These are phyloP conservation scores for Pisolithus albus DNA, from an alignment of 768 basidiomycete species.

Conservation along the genomic window DNA sequence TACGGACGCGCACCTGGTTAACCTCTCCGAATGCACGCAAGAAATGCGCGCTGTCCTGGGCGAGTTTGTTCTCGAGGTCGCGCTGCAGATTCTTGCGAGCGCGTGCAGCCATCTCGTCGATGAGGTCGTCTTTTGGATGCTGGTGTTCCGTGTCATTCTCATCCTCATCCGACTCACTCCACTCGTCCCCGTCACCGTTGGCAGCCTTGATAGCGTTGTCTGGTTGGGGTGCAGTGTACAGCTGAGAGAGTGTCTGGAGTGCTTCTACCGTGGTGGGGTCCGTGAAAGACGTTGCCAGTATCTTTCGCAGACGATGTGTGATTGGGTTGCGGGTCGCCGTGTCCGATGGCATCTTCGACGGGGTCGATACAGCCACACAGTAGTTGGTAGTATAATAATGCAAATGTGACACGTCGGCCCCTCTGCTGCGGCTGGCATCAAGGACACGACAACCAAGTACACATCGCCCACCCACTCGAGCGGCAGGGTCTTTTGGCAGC, in stretches of 20 bases:
- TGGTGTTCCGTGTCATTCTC: neutral
- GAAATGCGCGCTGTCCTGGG: constrained; percentile 77
- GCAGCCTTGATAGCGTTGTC: constrained; percentile 17
- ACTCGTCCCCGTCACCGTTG: constrained; percentile 29
- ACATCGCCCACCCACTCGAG: no score
- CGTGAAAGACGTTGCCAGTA: constrained; percentile 73
- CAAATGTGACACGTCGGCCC: no score
- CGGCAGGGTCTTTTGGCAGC: constrained; percentile 16
- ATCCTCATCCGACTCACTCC: constrained; percentile 14
- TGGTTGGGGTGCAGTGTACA: constrained; percentile 45
- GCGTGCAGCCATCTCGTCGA: constrained; percentile 60
- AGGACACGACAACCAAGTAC: no score
- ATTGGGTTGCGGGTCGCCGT: constrained; percentile 55
- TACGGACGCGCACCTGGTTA: constrained; percentile 65
- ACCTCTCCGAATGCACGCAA: constrained; percentile 81
- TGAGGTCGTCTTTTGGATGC: constrained; percentile 23
- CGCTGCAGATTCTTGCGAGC: constrained; percentile 75
- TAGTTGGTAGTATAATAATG: no score
- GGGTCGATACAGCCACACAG: no score
- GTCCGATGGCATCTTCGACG: no score
- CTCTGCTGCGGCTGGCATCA: no score
- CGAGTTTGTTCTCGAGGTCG: constrained; percentile 80
- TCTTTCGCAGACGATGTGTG: constrained; percentile 84
- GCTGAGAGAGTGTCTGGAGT: constrained; percentile 71
- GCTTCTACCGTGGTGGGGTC: constrained; percentile 76